Base-by-base conservation (phyloP, 495 filamentous ascomycete genomes). In the Bathelium albidoporum region DNA sequence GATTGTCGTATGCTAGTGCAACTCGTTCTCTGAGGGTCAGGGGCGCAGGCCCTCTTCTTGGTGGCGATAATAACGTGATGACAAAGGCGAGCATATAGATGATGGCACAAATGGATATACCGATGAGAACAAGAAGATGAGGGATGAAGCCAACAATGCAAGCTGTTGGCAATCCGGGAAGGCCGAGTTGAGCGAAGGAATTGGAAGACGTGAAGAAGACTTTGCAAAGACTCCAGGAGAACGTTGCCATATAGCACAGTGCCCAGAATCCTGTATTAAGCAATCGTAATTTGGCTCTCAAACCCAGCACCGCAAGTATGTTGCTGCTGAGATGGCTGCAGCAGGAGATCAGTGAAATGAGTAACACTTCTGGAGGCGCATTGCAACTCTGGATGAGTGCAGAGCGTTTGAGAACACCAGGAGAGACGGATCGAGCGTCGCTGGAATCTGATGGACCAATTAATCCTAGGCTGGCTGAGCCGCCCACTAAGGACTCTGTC, bases 91-190 rank as follows among this genome's bases (percentile, higher is more conserved):
- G 64, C 0, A 69, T 73, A 69, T 97, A 98, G 34, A 98, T 92
- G 9, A 73, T 62, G 1, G 78, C 77, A 70, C 94, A 97, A 14
- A 84, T 73, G 18, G 83, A 58, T 39, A 96, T 96, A 0, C 93
- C 95, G 2, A 80, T 66, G 1, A 97, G 72, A 26, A 97, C 87
- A 18, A 96, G 76, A 1, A 97, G 74, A 71, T 98, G 95, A 0
- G 94, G 94, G 49, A 97, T 89, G 70, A 97, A 96, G 1, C 93
- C 91, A 45, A 98, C 85, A 55, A 97, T 89, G 73, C 89, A 96
- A 34, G 97, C 91, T 0, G 92, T 97, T 20, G 94, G 94, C 66
- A 93, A 96, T 62, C 87, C 82, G 16, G 96, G 81, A 7, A 87
- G 75, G 5, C 83, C 75, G 1, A 64, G 63, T 24, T 74, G 70